Conservation (phyloP, 2,329 filamentous ascomycete species). For the Didymosphaeria variabile region DNA sequence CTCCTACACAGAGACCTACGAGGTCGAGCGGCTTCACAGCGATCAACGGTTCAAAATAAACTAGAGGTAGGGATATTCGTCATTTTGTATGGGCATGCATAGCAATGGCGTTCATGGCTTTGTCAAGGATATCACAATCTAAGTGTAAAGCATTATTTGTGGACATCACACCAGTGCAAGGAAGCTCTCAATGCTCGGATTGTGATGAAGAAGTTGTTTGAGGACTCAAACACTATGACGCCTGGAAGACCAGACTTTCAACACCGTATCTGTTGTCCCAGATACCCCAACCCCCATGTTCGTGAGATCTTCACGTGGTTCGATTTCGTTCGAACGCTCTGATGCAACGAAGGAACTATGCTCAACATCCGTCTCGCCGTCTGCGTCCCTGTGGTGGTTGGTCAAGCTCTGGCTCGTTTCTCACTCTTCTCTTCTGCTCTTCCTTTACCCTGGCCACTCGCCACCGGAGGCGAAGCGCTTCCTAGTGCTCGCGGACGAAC, state of each 20-base stretch:
- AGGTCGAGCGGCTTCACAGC: constrained; percentile 42
- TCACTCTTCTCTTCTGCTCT: neutral
- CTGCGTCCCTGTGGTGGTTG: too few relatives aligned
- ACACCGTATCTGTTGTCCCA: too few relatives aligned
- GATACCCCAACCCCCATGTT: too few relatives aligned
- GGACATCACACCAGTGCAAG: neutral
- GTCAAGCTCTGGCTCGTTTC: too few relatives aligned
- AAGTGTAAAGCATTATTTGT: neutral
- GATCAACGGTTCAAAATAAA: constrained; percentile 34
- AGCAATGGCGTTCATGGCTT: constrained; percentile 22
- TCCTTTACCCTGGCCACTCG: neutral
- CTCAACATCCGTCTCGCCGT: too few relatives aligned
- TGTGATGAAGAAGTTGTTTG: neutral
- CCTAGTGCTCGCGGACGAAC: neutral
- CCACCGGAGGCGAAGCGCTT: neutral
- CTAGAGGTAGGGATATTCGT: neutral
- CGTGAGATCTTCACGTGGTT: too few relatives aligned
- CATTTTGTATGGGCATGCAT: constrained; percentile 20
- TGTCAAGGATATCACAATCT: neutral
- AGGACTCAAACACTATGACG: too few relatives aligned
- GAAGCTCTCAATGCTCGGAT: neutral
- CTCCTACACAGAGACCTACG: constrained; percentile 19
- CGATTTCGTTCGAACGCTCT: too few relatives aligned
- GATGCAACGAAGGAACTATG: too few relatives aligned
- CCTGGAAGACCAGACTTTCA: too few relatives aligned